Evolutionary conservation across 331 rosid genomes (phyloP).

Genomic region (Acacia pycnantha): DNA sequence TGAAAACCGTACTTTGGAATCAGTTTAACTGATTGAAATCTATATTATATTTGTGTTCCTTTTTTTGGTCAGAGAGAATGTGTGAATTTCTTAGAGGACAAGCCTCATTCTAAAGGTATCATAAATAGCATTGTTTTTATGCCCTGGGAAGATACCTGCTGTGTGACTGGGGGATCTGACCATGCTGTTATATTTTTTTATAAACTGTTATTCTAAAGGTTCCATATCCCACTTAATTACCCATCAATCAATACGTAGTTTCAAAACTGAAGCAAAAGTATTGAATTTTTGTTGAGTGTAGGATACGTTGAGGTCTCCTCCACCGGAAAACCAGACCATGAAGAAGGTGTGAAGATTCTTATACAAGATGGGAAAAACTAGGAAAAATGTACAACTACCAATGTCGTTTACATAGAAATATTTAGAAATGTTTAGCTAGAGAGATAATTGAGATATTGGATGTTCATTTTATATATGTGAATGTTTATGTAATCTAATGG

Average conservation of each 20-base stretch:
- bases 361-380: no score
- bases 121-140: slow-evolving; percentile 63
- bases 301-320: slow-evolving; percentile 85
- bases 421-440: no score
- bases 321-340: slow-evolving; percentile 78
- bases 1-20: not conserved
- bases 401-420: no score
- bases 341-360: slow-evolving; percentile 32
- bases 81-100: slow-evolving; percentile 59
- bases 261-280: not conserved
- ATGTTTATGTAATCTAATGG: no score
- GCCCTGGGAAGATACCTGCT: slow-evolving; percentile 58
- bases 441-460: no score
- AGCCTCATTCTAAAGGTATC: slow-evolving; percentile 69
- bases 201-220: no score
- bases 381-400: no score
- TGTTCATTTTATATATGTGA: no score
- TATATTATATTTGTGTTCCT: slow-evolving; percentile 8
- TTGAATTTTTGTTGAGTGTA: slow-evolving; percentile 30
- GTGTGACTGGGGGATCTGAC: slow-evolving; percentile 76
- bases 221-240: not conserved
- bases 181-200: slow-evolving; percentile 67
- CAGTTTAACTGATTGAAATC: not conserved
- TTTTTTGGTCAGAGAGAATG: slow-evolving; percentile 48
- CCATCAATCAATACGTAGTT: not conserved